Evolutionary conservation across 2,329 filamentous ascomycete genomes (phyloP), one percentile per base, ranked within the genome.

Genomic region (Ophiostoma perfectum): DNA sequence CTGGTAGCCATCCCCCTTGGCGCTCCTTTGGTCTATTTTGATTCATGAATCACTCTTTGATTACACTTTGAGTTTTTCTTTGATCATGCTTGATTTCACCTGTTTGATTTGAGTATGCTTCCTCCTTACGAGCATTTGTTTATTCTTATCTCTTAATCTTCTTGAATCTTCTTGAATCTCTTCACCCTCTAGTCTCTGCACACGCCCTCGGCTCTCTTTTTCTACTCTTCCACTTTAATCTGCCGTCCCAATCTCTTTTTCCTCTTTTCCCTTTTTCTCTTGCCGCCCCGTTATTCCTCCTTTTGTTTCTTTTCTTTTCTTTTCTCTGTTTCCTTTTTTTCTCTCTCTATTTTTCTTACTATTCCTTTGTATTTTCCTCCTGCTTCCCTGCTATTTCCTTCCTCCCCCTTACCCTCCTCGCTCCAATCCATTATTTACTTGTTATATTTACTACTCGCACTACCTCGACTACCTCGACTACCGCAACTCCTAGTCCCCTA

Each of bases 161-260:
- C 14, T 47, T 47, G 45, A 27, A 27, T 27, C 27, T 27, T 47
- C 12, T 47, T 47, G 45, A 47, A 14, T 47, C 9, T 16, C 2
- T 47, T 12, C 12, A 47, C 45, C n/a, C 45, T 3, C 45, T 47
- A 47, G 12, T 44, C 45, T 47, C 45, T 47, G 45, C 45, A 47
- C 1, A 47, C 45, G 8, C n/a, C 47, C 9, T 52, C 12, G 12
- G 45, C 45, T 47, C 5, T 18, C 47, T 27, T 55, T 55, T 52
- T 55, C 18, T 14, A 55, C 49, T 27, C 14, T 14, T 55, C 8
- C 49, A n/a, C 14, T 14, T 55, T 4, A 27, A 55, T 55, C 49
- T 55, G 49, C 49, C 49, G 49, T 55, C 42, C 14, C 18, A 55
- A 55, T 55, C n/a, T 27, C n/a, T 55, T 45, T 45, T 55, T 27